Conservation (phyloP, 176 grass and related monocot genomes). For the Triticum urartu region DNA sequence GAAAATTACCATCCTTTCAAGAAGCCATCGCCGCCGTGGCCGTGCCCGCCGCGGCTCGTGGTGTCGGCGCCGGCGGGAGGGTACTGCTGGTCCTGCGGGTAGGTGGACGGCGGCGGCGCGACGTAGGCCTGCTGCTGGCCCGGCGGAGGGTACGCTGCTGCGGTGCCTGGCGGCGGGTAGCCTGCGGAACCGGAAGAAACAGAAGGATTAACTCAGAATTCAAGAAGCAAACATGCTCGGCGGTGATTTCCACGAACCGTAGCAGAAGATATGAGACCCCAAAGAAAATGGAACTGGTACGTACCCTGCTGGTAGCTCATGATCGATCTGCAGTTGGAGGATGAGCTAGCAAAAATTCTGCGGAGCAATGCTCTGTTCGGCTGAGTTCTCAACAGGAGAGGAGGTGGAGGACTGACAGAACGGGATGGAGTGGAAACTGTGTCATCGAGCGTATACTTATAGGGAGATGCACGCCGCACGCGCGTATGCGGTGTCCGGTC, state of each 20-base stretch:
- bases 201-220: neutral
- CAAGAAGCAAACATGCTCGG: neutral
- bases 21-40: slow-evolving; percentile 1
- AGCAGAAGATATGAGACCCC: neutral
- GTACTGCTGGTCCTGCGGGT: slow-evolving; percentile 18
- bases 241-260: neutral
- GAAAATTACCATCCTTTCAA: slow-evolving; percentile 1
- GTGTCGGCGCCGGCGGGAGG: slow-evolving; percentile 1
- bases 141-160: neutral
- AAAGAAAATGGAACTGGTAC: neutral
- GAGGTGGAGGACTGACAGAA: neutral
- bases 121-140: slow-evolving; percentile 17
- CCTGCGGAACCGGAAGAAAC: neutral
- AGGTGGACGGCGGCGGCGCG: neutral
- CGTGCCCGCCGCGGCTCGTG: neutral
- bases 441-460: neutral
- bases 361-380: neutral
- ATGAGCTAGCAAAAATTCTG: neutral
- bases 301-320: slow-evolving; percentile 25
- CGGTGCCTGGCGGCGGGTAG: neutral
- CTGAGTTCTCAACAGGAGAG: neutral
- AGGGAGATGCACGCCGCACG: neutral
- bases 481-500: neutral
- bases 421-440: neutral
- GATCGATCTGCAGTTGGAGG: neutral